Evolutionary conservation across 163 green algal species (phyloP), one percentile per base, ranked within the genome.

Genomic region (Chlamydomonas reinhardtii): DNA sequence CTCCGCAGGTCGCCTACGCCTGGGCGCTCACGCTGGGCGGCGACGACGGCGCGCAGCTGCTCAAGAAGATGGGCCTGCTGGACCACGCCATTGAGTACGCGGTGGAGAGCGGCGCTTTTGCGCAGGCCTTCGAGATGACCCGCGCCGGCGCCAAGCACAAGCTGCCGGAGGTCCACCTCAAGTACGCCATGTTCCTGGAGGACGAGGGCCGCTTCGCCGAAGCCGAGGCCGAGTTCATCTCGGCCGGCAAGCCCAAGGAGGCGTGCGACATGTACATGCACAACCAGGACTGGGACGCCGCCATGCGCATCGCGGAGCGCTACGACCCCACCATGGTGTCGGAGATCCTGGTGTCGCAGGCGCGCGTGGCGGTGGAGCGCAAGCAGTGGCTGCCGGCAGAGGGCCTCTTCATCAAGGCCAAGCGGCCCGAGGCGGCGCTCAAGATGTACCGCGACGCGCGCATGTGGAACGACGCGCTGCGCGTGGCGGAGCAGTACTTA

Each of bases 161-260:
- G 86, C 92, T 97, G 75, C 89, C 89, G 16, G 94, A 97, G 64
- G 89, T 92, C 56, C 85, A 92, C 70, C 89, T 92, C 72, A 93
- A 93, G 85, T 95, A 97, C 85, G 95, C 95, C 35, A 98, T 98
- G 95, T 96, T 93, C 82, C 83, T 97, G 43, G 95, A 98, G 88
- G 95, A 98, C 80, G 93, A 96, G 86, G 94, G 95, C 4, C 88
- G 91, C 22, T 97, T 97, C 82, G 48, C 89, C 8, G 94, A 98
- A 71, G 95, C 95, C 29, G 94, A 97, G 86, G 82, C 88, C 14
- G 93, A 95, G 83, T 97, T 97, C 86, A 88, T 97, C 29, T 90
- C 89, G 29, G 85, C 91, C 90, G 89, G 91, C 69, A 97, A 97
- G 92, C 95, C 95, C 31, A 91, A 91, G 80, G 95, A 98, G 91